phyloP scores from a whole-genome alignment of 2,329 filamentous ascomycete species.

The Neocucurbitaria cava region DNA sequence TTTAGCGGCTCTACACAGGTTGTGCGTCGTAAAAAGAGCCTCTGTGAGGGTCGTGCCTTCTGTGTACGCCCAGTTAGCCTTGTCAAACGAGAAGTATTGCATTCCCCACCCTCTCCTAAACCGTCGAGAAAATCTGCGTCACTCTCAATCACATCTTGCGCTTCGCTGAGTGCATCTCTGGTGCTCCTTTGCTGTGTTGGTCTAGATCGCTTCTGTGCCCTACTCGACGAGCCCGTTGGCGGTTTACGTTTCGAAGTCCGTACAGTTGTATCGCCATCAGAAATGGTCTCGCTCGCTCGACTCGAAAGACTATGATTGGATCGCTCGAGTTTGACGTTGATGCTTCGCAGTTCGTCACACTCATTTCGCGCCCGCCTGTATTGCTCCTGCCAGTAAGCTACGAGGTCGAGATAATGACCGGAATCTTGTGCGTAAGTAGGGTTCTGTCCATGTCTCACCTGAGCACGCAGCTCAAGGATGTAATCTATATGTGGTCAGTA shows the following conservation, averaged over 20 bases:
- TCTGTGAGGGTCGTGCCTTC: constrained; percentile 32
- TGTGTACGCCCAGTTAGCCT: constrained; percentile 1
- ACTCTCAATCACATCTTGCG: constrained; percentile 32
- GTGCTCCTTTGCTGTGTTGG: constrained; percentile 5
- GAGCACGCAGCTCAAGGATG: constrained; percentile 42
- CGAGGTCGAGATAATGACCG: constrained; percentile 48
- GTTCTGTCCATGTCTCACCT: constrained; percentile 34
- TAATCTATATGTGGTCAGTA: constrained; percentile 35
- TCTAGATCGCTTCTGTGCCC: constrained; percentile 24
- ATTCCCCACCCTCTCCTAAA: constrained; percentile 28
- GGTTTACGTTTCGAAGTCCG: constrained; percentile 30
- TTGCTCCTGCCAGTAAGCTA: constrained; percentile 48
- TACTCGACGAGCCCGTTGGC: constrained; percentile 9
- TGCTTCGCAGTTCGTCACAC: constrained; percentile 26
- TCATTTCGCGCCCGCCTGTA: constrained; percentile 31
- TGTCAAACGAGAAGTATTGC: neutral
- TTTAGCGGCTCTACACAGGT: constrained; percentile 27
- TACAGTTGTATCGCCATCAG: constrained; percentile 3
- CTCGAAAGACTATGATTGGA: constrained; percentile 30
- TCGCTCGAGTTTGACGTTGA: constrained; percentile 36
- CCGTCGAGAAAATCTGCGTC: constrained; percentile 36
- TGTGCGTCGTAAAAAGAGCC: constrained; percentile 39
- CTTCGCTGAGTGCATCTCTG: constrained; percentile 13
- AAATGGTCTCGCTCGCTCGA: neutral
- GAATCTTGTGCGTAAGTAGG: constrained; percentile 27